Evolutionary conservation across 192 early-diverging fungal species (phyloP).

Genomic region (Umbelopsis vinacea): DNA sequence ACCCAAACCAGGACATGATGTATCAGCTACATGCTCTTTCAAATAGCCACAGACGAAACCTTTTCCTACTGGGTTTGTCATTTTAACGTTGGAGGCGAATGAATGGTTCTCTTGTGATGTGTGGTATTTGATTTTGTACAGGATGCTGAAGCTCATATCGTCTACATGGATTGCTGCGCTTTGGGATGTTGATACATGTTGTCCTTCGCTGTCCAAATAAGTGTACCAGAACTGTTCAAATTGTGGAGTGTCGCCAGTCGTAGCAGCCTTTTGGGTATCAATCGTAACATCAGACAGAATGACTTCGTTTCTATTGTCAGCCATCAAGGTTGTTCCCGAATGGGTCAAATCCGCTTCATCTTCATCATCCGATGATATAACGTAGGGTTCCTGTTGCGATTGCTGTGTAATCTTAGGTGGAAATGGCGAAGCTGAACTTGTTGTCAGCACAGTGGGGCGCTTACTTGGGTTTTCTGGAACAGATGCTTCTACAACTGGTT

Average conservation of each 20-base stretch:
- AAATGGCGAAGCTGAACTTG: too few species aligned
- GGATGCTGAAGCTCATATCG: background rate
- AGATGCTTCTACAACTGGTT: too few species aligned
- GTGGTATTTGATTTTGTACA: conserved; percentile 6
- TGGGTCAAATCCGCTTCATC: background rate
- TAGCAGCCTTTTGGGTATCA: too few species aligned
- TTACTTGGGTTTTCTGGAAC: too few species aligned
- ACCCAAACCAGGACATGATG: background rate
- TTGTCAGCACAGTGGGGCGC: too few species aligned
- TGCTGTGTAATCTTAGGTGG: background rate
- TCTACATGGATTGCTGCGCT: conserved; percentile 26
- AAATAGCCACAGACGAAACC: conserved; percentile 9
- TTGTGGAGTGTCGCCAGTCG: too few species aligned
- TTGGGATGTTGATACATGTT: background rate
- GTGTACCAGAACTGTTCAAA: conserved; percentile 20
- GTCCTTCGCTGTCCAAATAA: conserved; percentile 19
- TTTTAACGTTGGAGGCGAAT: background rate
- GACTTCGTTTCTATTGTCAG: too few species aligned
- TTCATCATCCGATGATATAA: conserved; percentile 18
- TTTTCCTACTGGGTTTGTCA: background rate
- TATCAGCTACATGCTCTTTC: background rate
- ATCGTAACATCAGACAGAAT: too few species aligned
- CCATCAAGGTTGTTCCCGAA: too few species aligned
- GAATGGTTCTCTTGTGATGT: background rate
- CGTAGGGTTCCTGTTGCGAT: background rate